These are phyloP conservation scores for Nitzschia sp. DNA, from an alignment of 108 stramenopile species.

Conservation along the genomic window DNA sequence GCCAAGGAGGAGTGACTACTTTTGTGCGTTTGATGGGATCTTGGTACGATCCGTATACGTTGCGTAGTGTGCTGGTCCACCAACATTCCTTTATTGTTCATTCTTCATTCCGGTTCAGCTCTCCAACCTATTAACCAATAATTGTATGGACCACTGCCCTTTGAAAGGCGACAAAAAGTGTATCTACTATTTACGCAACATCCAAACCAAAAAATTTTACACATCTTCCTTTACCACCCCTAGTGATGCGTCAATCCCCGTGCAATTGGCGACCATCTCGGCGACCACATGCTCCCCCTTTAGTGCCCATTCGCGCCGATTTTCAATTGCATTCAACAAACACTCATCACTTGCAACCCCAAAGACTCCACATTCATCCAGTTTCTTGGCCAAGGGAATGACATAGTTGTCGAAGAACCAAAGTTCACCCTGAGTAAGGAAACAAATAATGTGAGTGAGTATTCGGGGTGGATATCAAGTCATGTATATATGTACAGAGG, in stretches of 20 bases:
- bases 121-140: too few species aligned
- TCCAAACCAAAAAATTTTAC: neutral
- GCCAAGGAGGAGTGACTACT: too few species aligned
- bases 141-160: too few species aligned
- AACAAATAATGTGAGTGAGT: neutral
- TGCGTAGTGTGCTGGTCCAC: too few species aligned
- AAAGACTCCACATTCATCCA: slow-evolving; percentile 20
- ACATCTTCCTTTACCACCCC: slow-evolving; percentile 4
- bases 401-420: slow-evolving; percentile 30
- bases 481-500: neutral
- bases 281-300: slow-evolving; percentile 25
- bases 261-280: slow-evolving; percentile 18
- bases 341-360: slow-evolving; percentile 31
- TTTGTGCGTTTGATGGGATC: too few species aligned
- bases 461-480: neutral
- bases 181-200: neutral
- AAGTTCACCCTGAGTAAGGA: neutral
- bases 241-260: neutral
- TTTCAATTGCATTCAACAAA: slow-evolving; percentile 29
- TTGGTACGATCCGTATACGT: too few species aligned
- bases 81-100: too few species aligned
- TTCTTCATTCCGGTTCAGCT: too few species aligned
- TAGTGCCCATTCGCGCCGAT: slow-evolving; percentile 31
- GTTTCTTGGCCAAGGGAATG: slow-evolving; percentile 11
- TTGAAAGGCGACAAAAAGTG: neutral